These are phyloP conservation scores for Pichia sp. DNA, from an alignment of 1,139 yeast species.

Conservation along the genomic window DNA sequence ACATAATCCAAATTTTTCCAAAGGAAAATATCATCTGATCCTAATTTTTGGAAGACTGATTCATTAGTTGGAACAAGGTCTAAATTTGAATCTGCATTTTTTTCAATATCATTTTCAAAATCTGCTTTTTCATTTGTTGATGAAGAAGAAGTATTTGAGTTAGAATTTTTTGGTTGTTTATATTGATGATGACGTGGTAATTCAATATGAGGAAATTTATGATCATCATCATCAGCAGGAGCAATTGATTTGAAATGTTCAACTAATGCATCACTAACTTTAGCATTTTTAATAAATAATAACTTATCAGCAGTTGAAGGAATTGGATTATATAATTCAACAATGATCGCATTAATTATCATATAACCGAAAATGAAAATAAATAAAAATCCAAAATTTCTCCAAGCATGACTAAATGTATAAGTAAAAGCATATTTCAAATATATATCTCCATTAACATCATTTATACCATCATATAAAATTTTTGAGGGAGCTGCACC, in stretches of 20 bases:
- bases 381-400: slow-evolving; percentile 46
- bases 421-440: slow-evolving; percentile 34
- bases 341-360: slow-evolving; percentile 27
- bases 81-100: too few relatives aligned
- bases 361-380: slow-evolving; percentile 36
- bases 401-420: slow-evolving; percentile 39
- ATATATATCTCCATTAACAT: slow-evolving; percentile 41
- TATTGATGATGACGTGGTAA: too few relatives aligned
- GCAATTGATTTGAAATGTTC: too few relatives aligned
- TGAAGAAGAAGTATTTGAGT: too few relatives aligned
- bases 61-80: too few relatives aligned
- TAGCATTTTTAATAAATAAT: slow-evolving; percentile 20
- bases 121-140: too few relatives aligned
- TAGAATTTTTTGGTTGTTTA: too few relatives aligned
- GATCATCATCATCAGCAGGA: too few relatives aligned
- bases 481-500: slow-evolving; percentile 36
- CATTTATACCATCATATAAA: slow-evolving; percentile 36
- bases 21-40: slow-evolving; percentile 33
- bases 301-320: slow-evolving; percentile 23
- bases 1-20: slow-evolving; percentile 38
- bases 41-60: slow-evolving; percentile 19
- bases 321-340: slow-evolving; percentile 30
- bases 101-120: too few relatives aligned
- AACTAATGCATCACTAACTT: slow-evolving; percentile 7
- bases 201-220: too few relatives aligned